Base-by-base conservation (phyloP, 1,284 basidiomycete species). In the Ustilago loliicola region DNA sequence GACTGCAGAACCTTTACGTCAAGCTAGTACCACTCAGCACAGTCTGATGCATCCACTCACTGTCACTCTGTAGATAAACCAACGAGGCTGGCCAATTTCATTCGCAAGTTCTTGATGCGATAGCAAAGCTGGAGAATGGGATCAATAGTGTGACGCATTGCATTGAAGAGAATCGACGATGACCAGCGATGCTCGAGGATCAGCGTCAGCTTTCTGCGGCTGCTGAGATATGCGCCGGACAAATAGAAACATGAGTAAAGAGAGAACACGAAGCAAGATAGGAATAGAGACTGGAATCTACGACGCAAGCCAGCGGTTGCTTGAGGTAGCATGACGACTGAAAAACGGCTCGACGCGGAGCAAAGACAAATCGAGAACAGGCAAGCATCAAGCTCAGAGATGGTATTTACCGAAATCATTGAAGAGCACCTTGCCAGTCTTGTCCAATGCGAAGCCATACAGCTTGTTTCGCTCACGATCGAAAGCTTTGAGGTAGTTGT, bases 1-100 rank as follows among this genome's bases (percentile, higher is more conserved):
- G 15, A 38, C 36, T 38, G 7, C 36, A 72, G 69, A 54, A 77
- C 32, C 69, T 77, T 10, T 69, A 62, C n/a, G 74, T 72, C 19
- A 66, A 77, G 53, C 61, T 77, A 17, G 66, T 69, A 21, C 69
- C 74, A 11, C 62, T 67, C 19, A 47, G 56, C 38, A 45, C 53
- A 13, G 40, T 67, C 36, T 75, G n/a, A 62, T 30, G 15, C 15
- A 32, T 25, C 0, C 3, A 29, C 21, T 50, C 6, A 17, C 1
- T 1, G 5, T 25, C 7, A 8, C n/a, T 21, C n/a, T 48, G 21
- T 48, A 48, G 21, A 23, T 40, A 40, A 6, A 2, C 38, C 1
- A 13, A 13, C 11, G 42, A 23, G n/a, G 11, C 19, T 21, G 21
- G 42, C n/a, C 0, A 45, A 7, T 36, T 36, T 9, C 9, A 36